phyloP scores from a whole-genome alignment of 805 yeast species.

The Dipodascopsis uninucleata region DNA sequence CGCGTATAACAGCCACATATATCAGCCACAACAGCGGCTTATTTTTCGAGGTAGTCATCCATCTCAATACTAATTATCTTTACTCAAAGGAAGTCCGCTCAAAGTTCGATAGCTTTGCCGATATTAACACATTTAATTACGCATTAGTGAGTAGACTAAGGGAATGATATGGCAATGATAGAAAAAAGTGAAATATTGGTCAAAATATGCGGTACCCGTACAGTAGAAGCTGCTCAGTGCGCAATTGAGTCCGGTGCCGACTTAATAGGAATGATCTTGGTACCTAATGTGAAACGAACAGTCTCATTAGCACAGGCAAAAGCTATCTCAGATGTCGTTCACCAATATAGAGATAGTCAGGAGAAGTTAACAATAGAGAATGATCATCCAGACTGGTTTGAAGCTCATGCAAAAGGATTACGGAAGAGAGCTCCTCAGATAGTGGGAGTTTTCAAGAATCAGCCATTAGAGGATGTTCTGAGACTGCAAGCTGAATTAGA shows the following conservation, averaged over 20 bases:
- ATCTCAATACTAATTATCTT: too few species aligned
- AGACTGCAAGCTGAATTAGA: slow-evolving; percentile 41
- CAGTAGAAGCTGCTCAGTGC: slow-evolving; percentile 60
- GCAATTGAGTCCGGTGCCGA: slow-evolving; percentile 75
- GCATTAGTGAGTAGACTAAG: too few species aligned
- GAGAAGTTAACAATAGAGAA: neutral
- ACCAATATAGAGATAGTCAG: slow-evolving; percentile 6
- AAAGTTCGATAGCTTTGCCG: too few species aligned
- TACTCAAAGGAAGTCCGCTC: too few species aligned
- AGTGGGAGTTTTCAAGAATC: slow-evolving; percentile 91
- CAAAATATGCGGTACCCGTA: slow-evolving; percentile 80
- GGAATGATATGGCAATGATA: too few species aligned
- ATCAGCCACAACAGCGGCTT: too few species aligned
- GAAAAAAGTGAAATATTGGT: too few species aligned
- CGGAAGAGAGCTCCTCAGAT: slow-evolving; percentile 51
- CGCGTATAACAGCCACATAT: too few species aligned
- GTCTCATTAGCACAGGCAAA: slow-evolving; percentile 48
- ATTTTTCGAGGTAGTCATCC: too few species aligned
- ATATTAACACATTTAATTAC: too few species aligned
- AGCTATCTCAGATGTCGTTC: slow-evolving; percentile 42
- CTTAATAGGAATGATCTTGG: slow-evolving; percentile 79
- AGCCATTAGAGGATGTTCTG: slow-evolving; percentile 59
- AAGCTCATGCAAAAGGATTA: slow-evolving; percentile 7
- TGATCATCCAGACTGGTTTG: slow-evolving; percentile 17
- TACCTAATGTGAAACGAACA: slow-evolving; percentile 76